Conservation (phyloP, 257 asterid genomes). For the Nicotiana otophora region DNA sequence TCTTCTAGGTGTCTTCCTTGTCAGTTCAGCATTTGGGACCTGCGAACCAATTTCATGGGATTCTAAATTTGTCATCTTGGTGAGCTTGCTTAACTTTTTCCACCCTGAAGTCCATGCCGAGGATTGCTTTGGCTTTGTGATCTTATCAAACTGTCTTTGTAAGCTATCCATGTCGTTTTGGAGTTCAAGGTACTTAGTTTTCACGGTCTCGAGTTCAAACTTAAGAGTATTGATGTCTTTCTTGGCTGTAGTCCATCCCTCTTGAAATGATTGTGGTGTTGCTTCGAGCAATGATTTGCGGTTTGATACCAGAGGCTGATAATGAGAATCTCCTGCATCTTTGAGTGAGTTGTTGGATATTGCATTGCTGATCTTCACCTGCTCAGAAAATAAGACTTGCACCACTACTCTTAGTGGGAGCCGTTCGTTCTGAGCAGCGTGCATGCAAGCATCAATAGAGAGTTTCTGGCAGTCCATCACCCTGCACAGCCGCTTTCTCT, state of each 20-base stretch:
- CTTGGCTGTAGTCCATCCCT: conserved; percentile 93
- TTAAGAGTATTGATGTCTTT: conserved; percentile 87
- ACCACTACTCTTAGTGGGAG: conserved; percentile 87
- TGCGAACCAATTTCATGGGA: conserved; percentile 33
- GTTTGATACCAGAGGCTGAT: conserved; percentile 58
- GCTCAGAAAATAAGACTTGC: conserved; percentile 91
- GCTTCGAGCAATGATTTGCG: conserved; percentile 78
- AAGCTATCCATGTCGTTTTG: conserved; percentile 65
- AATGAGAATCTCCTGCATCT: conserved; percentile 54
- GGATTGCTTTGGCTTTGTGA: conserved; percentile 49
- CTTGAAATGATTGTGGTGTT: conserved; percentile 91
- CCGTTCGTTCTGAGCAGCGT: conserved; percentile 90
- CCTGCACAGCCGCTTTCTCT: conserved; percentile 81
- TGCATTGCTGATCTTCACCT: conserved; percentile 83
- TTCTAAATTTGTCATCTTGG: conserved; percentile 41
- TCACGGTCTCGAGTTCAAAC: conserved; percentile 71
- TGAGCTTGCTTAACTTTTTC: conserved; percentile 72
- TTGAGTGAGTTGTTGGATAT: conserved; percentile 53
- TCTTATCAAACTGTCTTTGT: conserved; percentile 74
- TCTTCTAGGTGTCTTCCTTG: conserved; percentile 56
- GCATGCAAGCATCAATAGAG: conserved; percentile 95
- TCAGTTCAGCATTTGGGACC: conserved; percentile 29
- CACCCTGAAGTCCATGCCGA: conserved; percentile 77
- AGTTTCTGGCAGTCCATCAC: conserved; percentile 97
- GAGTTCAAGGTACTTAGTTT: conserved; percentile 69